These are phyloP conservation scores for Citropsis articulata DNA, from an alignment of 345 rosid species.

Conservation along the genomic window DNA sequence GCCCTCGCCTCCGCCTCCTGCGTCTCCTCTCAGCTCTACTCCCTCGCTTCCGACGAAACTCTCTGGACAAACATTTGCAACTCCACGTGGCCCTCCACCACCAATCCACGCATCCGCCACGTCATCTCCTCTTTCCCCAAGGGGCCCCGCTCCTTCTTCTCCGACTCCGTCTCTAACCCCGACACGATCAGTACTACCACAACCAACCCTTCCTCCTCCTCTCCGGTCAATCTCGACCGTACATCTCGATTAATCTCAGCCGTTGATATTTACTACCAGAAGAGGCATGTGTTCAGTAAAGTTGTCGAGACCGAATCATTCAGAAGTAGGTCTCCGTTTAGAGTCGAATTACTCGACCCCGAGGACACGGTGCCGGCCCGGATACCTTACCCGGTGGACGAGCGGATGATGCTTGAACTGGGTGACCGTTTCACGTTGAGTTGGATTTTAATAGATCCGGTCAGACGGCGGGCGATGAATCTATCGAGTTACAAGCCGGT, in stretches of 20 bases:
- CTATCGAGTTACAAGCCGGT: constrained; percentile 65
- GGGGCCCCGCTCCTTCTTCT: constrained; percentile 72
- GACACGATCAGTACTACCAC: neutral
- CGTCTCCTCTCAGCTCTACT: constrained; percentile 45
- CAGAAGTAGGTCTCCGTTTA: constrained; percentile 61
- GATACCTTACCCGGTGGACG: constrained; percentile 33
- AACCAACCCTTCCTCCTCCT: neutral
- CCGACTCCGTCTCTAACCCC: constrained; percentile 45
- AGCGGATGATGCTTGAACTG: constrained; percentile 37
- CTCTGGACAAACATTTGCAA: constrained; percentile 58
- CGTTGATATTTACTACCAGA: constrained; percentile 54
- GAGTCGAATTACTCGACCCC: constrained; percentile 60
- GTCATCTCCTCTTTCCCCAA: constrained; percentile 39
- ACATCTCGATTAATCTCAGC: constrained; percentile 53
- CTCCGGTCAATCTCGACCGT: neutral
- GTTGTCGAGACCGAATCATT: constrained; percentile 53
- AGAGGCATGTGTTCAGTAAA: constrained; percentile 41
- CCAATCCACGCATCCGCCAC: constrained; percentile 25
- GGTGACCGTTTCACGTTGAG: constrained; percentile 47
- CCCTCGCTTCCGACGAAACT: constrained; percentile 34
- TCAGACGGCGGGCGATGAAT: constrained; percentile 52
- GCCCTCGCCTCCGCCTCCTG: constrained; percentile 58
- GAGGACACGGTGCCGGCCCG: constrained; percentile 52
- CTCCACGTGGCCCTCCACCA: constrained; percentile 76
- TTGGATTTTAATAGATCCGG: constrained; percentile 71